phyloP scores from a whole-genome alignment of 495 filamentous ascomycete species.

The Penicillium subrubescens region DNA sequence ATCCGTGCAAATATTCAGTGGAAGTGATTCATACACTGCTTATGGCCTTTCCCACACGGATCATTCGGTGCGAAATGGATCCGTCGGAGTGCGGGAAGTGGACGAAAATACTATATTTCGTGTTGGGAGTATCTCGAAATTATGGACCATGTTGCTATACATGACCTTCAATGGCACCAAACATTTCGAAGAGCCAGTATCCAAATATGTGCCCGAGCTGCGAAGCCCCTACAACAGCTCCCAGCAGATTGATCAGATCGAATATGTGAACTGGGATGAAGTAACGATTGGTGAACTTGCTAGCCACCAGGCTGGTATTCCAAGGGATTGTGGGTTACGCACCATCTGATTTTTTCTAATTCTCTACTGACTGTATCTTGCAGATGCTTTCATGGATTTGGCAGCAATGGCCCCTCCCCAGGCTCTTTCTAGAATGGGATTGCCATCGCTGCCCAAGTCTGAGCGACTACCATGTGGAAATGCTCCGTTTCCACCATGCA shows the following conservation, averaged over 20 bases:
- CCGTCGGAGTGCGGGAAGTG: conserved; percentile 40
- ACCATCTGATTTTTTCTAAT: neutral
- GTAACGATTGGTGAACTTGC: conserved; percentile 55
- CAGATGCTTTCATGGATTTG: conserved; percentile 23
- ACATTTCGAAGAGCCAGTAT: conserved; percentile 46
- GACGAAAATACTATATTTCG: conserved; percentile 50
- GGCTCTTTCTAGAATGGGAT: conserved; percentile 24
- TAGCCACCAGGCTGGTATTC: conserved; percentile 52
- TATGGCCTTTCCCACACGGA: conserved; percentile 14
- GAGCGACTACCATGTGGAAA: conserved; percentile 21
- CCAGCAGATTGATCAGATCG: conserved; percentile 31
- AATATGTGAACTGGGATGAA: conserved; percentile 51
- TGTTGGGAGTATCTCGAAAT: conserved; percentile 50
- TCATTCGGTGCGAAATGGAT: neutral
- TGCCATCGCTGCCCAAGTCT: conserved; percentile 26
- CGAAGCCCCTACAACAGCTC: conserved; percentile 10
- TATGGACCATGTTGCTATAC: conserved; percentile 51
- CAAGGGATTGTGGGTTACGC: conserved; percentile 37
- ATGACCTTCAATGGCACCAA: conserved; percentile 45
- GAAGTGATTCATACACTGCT: conserved; percentile 5
- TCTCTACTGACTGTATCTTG: neutral
- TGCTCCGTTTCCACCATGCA: conserved; percentile 12
- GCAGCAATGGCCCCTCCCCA: conserved; percentile 7
- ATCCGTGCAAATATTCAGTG: conserved; percentile 35
- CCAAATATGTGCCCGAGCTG: conserved; percentile 56